Base-by-base conservation (phyloP, 1,284 basidiomycete genomes). In the Taiwanofungus camphoratus region DNA sequence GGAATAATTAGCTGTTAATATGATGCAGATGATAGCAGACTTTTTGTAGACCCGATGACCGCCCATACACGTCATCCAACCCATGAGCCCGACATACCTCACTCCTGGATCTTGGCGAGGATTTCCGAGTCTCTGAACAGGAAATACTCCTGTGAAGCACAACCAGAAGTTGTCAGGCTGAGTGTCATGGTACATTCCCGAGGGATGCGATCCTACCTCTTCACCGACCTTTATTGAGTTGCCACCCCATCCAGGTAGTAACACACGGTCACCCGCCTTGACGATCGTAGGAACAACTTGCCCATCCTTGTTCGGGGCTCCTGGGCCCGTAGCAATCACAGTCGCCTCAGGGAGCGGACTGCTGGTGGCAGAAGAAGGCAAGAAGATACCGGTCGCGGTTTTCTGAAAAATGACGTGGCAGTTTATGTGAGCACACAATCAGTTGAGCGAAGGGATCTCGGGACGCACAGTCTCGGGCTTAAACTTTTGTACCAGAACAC, bases 121-220 rank as follows among this genome's bases (percentile, higher is more conserved):
- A 98, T 97, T 62, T 98, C 95, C 27, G 82, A 71, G 70, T 98
- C 95, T 68, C 87, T 90, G 82, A 96, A 97, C 49, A 98, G 71
- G 70, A 81, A 87, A 73, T 89, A 99, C 66, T 98, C 95, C 92
- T 94, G 59, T 36, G 52, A 37, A 16, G 2, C 40, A 38, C 45
- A 52, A 38, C 34, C 6, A n/a, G 36, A 22, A 18, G n/a, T n/a
- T n/a, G n/a, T n/a, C n/a, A n/a, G n/a, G n/a, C n/a, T n/a, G n/a
- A n/a, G n/a, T n/a, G n/a, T n/a, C n/a, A n/a, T n/a, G n/a, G n/a
- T n/a, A n/a, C n/a, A n/a, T n/a, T n/a, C n/a, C n/a, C n/a, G n/a
- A n/a, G n/a, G n/a, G n/a, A n/a, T n/a, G n/a, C 11, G n/a, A 1
- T 77, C 87, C 56, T 59, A 92, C 93, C 63, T 98, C 94, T 23